Evolutionary conservation across 2,329 filamentous ascomycete genomes (phyloP).

Genomic region (Aspergillus tanneri): DNA sequence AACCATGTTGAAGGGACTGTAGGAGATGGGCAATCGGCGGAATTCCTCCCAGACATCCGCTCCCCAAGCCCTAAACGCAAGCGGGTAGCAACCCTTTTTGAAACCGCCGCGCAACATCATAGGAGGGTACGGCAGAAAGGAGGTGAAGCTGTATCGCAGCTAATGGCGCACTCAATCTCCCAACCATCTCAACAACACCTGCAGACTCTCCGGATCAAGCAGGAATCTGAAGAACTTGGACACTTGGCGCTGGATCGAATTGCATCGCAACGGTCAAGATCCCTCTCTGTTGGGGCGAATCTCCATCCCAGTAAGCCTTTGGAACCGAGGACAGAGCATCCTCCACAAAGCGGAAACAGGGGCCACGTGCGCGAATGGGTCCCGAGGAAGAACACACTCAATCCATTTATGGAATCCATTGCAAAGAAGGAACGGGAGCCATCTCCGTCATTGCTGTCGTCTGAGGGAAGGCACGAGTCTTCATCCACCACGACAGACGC

Average conservation of each 20-base stretch:
- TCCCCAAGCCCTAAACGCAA: conserved; percentile 46
- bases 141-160: conserved; percentile 40
- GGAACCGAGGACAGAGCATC: conserved; percentile 16
- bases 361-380: conserved; percentile 16
- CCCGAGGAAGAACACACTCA: conserved; percentile 24
- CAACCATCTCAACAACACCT: conserved; percentile 32
- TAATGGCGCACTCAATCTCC: conserved; percentile 37
- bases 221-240: conserved; percentile 34
- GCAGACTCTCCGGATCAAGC: conserved; percentile 35
- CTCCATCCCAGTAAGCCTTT: conserved; percentile 21
- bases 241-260: conserved; percentile 31
- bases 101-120: conserved; percentile 43
- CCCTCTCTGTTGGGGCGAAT: conserved; percentile 34
- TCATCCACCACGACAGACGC: conserved; percentile 25
- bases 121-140: conserved; percentile 41
- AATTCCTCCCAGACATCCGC: conserved; percentile 40
- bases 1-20: conserved; percentile 19
- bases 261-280: conserved; percentile 31
- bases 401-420: conserved; percentile 25
- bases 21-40: conserved; percentile 24
- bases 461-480: conserved; percentile 19
- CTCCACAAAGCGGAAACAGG: conserved; percentile 25
- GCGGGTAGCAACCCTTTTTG: conserved; percentile 44
- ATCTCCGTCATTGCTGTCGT: conserved; percentile 17
- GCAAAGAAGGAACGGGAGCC: conserved; percentile 12